Conservation (phyloP, 768 basidiomycete species). For the Mycena pura region DNA sequence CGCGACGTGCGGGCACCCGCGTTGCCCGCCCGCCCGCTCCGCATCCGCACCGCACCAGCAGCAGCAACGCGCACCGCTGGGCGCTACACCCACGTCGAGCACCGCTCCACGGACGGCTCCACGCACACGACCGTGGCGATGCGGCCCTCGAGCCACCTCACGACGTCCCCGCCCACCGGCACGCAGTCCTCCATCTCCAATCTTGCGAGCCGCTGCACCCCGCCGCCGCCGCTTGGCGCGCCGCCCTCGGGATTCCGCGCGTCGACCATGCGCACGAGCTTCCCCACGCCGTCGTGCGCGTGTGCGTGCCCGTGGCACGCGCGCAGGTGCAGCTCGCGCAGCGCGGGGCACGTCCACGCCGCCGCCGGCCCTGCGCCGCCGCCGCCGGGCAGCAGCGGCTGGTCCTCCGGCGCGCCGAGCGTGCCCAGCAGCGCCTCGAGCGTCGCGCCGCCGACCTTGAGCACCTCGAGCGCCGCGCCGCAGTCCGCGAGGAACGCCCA, state of each 20-base stretch:
- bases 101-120: constrained; percentile 3
- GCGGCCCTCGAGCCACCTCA: constrained; percentile 68
- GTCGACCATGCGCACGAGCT: constrained; percentile 76
- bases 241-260: constrained; percentile 64
- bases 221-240: background rate
- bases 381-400: background rate
- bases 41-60: no score
- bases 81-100: no score
- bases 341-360: constrained; percentile 69
- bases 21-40: no score
- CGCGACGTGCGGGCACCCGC: no score
- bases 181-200: constrained; percentile 75
- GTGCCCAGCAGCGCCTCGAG: constrained; percentile 68
- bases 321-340: constrained; percentile 66
- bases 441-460: constrained; percentile 69
- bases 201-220: constrained; percentile 48
- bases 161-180: constrained; percentile 69
- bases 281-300: constrained; percentile 61
- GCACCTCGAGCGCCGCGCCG: constrained; percentile 54
- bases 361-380: background rate
- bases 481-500: constrained; percentile 75
- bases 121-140: constrained; percentile 49
- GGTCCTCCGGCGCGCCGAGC: constrained; percentile 61
- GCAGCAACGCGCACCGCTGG: no score
- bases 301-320: constrained; percentile 53